Conservation (phyloP, 1,284 basidiomycete genomes). For the Porogramme epimiltina region DNA sequence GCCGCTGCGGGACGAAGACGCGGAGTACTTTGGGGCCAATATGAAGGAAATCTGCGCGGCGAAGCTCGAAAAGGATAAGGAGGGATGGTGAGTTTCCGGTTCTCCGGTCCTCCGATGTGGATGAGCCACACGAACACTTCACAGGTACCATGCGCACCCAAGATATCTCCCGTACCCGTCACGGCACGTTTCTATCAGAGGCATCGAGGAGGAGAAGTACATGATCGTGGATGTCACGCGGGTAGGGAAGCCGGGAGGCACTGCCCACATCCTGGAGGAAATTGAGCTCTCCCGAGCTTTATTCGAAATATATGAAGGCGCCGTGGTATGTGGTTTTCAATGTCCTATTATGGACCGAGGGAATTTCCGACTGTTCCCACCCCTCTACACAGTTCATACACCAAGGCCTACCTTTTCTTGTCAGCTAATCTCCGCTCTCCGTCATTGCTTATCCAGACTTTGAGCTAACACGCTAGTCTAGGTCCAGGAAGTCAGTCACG, state of each 20-base stretch:
- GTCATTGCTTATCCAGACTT: neutral
- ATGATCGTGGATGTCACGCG: constrained; percentile 69
- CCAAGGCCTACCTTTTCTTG: constrained; percentile 77
- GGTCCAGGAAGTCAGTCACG: constrained; percentile 84
- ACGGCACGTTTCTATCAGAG: constrained; percentile 75
- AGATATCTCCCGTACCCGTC: constrained; percentile 80
- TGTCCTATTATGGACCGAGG: neutral
- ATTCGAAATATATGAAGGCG: constrained; percentile 86
- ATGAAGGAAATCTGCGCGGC: constrained; percentile 59
- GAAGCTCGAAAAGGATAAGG: constrained; percentile 59
- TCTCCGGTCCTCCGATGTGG: neutral
- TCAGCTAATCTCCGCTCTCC: constrained; percentile 32
- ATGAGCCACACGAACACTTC: neutral
- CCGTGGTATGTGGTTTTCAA: constrained; percentile 50
- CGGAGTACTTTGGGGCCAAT: constrained; percentile 70
- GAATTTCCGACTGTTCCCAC: neutral
- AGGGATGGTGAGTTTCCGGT: constrained; percentile 76
- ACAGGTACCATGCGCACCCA: constrained; percentile 80
- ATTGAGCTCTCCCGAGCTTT: constrained; percentile 85
- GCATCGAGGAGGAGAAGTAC: constrained; percentile 80
- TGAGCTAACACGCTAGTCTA: constrained; percentile 31
- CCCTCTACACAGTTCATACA: constrained; percentile 66
- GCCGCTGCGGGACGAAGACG: constrained; percentile 73
- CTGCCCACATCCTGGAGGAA: constrained; percentile 73
- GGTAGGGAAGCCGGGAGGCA: constrained; percentile 37